Conservation (phyloP, 768 basidiomycete species). For the Pleurotus djamor region DNA sequence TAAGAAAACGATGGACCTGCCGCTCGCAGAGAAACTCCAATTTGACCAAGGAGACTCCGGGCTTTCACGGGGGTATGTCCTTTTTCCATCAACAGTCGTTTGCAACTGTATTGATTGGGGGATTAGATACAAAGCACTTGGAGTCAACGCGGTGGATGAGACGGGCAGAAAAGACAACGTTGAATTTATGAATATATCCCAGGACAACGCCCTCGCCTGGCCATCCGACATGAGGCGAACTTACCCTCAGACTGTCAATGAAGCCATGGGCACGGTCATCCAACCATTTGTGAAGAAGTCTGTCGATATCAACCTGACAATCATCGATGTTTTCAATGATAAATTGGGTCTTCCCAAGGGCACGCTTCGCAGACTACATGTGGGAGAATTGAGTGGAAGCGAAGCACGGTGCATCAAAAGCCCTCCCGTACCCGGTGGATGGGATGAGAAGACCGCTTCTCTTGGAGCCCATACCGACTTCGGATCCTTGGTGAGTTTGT, state of each 20-base stretch:
- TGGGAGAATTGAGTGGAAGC: slow-evolving; percentile 31
- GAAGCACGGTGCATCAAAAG: slow-evolving; percentile 41
- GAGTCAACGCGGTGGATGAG: slow-evolving; percentile 42
- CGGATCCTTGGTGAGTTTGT: slow-evolving; percentile 18
- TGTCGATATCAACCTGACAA: slow-evolving; percentile 32
- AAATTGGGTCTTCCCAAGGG: slow-evolving; percentile 40
- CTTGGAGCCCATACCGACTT: slow-evolving; percentile 54
- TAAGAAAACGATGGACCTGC: slow-evolving; percentile 35
- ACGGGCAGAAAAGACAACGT: slow-evolving; percentile 39
- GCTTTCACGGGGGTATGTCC: slow-evolving; percentile 32
- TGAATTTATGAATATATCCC: slow-evolving; percentile 47
- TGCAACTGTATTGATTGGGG: too few species aligned
- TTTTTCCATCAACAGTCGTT: not conserved
- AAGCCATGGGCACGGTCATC: slow-evolving; percentile 32
- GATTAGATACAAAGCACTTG: slow-evolving; percentile 43
- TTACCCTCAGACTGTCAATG: slow-evolving; percentile 39
- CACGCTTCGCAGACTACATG: slow-evolving; percentile 31
- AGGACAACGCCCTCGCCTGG: slow-evolving; percentile 47
- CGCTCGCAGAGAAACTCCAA: slow-evolving; percentile 39
- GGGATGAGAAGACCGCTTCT: slow-evolving; percentile 21
- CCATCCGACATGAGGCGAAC: slow-evolving; percentile 36
- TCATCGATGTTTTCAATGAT: slow-evolving; percentile 38
- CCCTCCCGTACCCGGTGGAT: slow-evolving; percentile 23
- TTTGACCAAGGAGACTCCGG: slow-evolving; percentile 40
- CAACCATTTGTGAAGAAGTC: slow-evolving; percentile 39